A percentile compares a stretch with the other conserved stretches of the same genome.
Evolutionary conservation across 1,284 basidiomycete species (phyloP).

Genomic region (Nidula niveotomentosa): DNA sequence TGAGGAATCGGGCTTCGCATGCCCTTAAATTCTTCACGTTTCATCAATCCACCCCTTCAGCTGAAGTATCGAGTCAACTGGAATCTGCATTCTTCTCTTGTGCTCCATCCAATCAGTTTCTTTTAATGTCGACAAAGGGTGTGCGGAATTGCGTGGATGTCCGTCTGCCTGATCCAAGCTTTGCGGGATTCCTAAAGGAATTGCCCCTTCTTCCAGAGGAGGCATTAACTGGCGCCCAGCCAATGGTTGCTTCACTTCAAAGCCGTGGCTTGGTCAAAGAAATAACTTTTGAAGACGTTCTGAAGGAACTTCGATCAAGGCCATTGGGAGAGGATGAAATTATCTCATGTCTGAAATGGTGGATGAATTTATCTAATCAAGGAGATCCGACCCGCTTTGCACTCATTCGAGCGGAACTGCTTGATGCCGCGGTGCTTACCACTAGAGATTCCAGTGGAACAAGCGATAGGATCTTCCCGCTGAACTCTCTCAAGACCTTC

Average conservation of each 20-base stretch:
- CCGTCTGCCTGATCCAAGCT: constrained; percentile 75
- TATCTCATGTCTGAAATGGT: constrained; percentile 88
- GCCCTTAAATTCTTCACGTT: constrained; percentile 91
- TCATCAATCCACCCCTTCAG: constrained; percentile 83
- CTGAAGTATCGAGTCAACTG: constrained; percentile 78
- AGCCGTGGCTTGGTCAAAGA: constrained; percentile 73
- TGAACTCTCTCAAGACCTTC: constrained; percentile 73
- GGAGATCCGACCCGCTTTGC: constrained; percentile 38
- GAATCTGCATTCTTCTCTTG: constrained; percentile 86
- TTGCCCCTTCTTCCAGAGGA: constrained; percentile 77
- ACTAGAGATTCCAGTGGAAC: constrained; percentile 33
- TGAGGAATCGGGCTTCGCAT: constrained; percentile 75
- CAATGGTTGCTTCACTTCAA: constrained; percentile 69
- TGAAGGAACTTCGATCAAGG: constrained; percentile 74
- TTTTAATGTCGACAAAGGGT: constrained; percentile 82
- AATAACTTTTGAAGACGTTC: constrained; percentile 87
- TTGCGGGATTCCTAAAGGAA: constrained; percentile 79
- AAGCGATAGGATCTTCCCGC: constrained; percentile 60
- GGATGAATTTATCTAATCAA: constrained; percentile 67
- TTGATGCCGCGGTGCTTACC: constrained; percentile 70
- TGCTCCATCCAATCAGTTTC: constrained; percentile 46
- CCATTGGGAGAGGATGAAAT: constrained; percentile 80
- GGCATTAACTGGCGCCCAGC: constrained; percentile 61
- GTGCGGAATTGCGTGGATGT: constrained; percentile 72
- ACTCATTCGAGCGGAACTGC: constrained; percentile 57